These are phyloP conservation scores for Phytophthora fragariae DNA, from an alignment of 352 stramenopile genomes.

Conservation along the genomic window DNA sequence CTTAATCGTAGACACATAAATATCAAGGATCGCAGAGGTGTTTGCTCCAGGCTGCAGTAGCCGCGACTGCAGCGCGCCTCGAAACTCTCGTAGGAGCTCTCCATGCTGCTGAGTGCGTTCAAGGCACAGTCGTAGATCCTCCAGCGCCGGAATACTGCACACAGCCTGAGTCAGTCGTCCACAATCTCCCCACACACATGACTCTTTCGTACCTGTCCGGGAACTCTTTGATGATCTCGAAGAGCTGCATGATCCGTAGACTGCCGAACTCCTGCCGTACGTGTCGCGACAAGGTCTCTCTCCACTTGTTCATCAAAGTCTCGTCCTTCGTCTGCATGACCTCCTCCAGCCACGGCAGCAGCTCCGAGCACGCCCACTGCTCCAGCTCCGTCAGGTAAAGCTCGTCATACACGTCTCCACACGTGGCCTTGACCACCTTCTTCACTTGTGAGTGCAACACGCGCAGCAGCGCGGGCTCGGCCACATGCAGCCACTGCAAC, in stretches of 20 bases:
- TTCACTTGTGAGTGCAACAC: conserved; percentile 69
- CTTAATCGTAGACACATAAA: conserved; percentile 98
- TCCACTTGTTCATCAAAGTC: conserved; percentile 42
- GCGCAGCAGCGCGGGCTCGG: conserved; percentile 53
- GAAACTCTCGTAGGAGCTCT: conserved; percentile 84
- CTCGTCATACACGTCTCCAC: conserved; percentile 61
- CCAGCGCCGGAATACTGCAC: conserved; percentile 64
- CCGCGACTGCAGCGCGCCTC: conserved; percentile 77
- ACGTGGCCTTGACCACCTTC: conserved; percentile 55
- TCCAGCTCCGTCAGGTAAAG: conserved; percentile 57
- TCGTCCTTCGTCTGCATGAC: conserved; percentile 44
- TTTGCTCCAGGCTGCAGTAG: conserved; percentile 96
- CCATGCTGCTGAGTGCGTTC: conserved; percentile 87
- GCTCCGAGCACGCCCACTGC: conserved; percentile 54
- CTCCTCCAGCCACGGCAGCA: conserved; percentile 72
- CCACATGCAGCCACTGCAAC: conserved; percentile 62
- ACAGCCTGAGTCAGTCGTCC: not conserved
- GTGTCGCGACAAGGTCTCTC: conserved; percentile 54
- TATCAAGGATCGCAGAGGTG: conserved; percentile 96
- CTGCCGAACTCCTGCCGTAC: conserved; percentile 70
- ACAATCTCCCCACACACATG: not conserved
- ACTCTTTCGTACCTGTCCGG: conserved; percentile 82
- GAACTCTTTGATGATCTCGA: conserved; percentile 98
- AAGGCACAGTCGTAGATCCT: conserved; percentile 78
- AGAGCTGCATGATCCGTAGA: conserved; percentile 93